A percentile compares a stretch with the other conserved stretches of the same genome.
These are phyloP conservation scores for Ajuga chamaepitys DNA, from an alignment of 257 asterid genomes.

Conservation along the genomic window DNA sequence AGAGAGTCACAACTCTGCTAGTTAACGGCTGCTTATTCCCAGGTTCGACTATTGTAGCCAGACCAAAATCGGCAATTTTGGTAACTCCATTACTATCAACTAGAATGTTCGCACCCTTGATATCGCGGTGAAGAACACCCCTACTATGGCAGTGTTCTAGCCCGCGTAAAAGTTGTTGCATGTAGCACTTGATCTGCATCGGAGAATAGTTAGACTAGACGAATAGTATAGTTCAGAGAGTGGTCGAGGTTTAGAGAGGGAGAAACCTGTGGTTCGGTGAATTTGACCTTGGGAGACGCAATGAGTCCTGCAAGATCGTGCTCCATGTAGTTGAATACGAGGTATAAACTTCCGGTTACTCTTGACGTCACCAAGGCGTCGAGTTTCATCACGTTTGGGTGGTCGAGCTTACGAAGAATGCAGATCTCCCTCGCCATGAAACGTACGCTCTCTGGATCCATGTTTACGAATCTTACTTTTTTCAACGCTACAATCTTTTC, in stretches of 20 bases:
- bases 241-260: neutral
- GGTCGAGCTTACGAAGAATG: constrained; percentile 71
- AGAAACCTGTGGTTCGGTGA: constrained; percentile 77
- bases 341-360: constrained; percentile 72
- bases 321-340: constrained; percentile 94
- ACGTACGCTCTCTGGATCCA: constrained; percentile 94
- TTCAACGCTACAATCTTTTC: constrained; percentile 82
- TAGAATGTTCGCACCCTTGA: constrained; percentile 88
- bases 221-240: neutral
- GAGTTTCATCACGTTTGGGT: constrained; percentile 88
- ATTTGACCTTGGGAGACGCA: constrained; percentile 51
- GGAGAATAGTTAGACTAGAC: neutral
- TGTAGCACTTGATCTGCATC: constrained; percentile 71
- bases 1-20: constrained; percentile 88
- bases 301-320: constrained; percentile 96
- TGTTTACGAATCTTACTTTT: constrained; percentile 75
- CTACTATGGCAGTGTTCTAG: constrained; percentile 81
- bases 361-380: constrained; percentile 76
- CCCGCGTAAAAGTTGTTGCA: constrained; percentile 71
- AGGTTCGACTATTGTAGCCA: constrained; percentile 55
- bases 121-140: constrained; percentile 83
- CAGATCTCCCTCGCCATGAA: constrained; percentile 94
- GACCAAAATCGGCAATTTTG: constrained; percentile 79
- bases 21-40: constrained; percentile 63
- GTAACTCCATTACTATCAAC: constrained; percentile 61